Evolutionary conservation across 83 land plant species (phyloP), one percentile per base, ranked within the genome.

Genomic region (Isoetes engelmannii): DNA sequence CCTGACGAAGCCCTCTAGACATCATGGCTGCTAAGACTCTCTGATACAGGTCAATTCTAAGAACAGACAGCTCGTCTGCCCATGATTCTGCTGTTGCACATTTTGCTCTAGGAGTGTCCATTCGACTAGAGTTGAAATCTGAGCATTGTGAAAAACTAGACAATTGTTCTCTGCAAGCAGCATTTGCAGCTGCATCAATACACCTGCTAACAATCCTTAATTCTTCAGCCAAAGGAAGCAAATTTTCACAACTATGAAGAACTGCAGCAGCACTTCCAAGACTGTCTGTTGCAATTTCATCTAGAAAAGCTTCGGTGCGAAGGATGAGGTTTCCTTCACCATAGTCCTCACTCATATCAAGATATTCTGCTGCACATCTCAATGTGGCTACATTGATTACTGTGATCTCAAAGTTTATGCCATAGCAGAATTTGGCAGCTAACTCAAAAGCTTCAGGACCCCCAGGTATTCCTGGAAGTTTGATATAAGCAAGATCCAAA

Each of bases 261-360:
- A 84, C 84, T 4, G 81, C 17, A 41, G 82, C 70, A 7, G 85
- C 75, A 0, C 80, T 75, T 19, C 85, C 57, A 48, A 87, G 75
- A 77, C 76, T 78, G 17, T 61, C 71, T 4, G 82, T 70, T 28
- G 74, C 84, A 48, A 85, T 85, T 72, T 85, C 85, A n/a, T 73
- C 66, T 45, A 87, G 15, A 69, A 84, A 87, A 6, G 75, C 74
- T 48, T 84, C 90, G 4, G 81, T 63, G 66, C 79, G 63, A 59
- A 69, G 69, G 9, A 82, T 62, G 4, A 87, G 73, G 67, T 87
- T 87, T 10, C 73, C 74, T 8, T 47, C 75, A 13, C 83, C 75
- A 67, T 76, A 82, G 4, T 87, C 90, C 71, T 87, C 90, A 6
- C 87, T 82, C 90, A 87, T 87, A 65, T 87, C 85, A 1, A 87